These are phyloP conservation scores for Linnemannia elongata DNA, from an alignment of 192 early-diverging fungal genomes.

Conservation along the genomic window DNA sequence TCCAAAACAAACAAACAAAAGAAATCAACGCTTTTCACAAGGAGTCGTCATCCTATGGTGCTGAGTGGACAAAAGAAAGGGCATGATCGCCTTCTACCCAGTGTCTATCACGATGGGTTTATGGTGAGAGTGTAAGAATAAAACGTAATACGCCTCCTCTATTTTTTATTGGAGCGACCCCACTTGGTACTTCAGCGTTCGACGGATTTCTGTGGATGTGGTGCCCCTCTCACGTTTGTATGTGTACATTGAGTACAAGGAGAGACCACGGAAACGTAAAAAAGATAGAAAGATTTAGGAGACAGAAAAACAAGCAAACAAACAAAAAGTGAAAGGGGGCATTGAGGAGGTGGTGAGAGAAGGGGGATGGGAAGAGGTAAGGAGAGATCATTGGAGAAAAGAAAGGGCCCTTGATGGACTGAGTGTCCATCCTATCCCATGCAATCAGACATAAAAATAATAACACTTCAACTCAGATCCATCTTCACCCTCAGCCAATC, in stretches of 20 bases:
- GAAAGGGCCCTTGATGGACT: conserved; percentile 26
- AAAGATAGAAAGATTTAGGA: conserved; percentile 17
- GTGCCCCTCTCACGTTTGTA: not conserved
- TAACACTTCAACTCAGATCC: not conserved
- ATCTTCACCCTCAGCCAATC: not conserved
- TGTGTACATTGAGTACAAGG: not conserved
- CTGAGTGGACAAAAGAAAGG: not conserved
- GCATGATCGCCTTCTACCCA: not conserved
- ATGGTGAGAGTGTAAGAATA: conserved; percentile 4
- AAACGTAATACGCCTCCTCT: conserved; percentile 31
- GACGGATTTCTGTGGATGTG: not conserved
- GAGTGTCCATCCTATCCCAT: conserved; percentile 33
- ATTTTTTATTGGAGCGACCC: not conserved
- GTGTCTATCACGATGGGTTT: conserved; percentile 26
- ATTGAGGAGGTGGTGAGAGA: not conserved
- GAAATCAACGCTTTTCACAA: not conserved
- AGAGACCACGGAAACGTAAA: not conserved
- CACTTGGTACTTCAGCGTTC: not conserved
- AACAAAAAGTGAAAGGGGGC: not conserved
- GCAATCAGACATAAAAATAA: not conserved
- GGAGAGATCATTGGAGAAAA: not conserved
- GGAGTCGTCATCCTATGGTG: not conserved
- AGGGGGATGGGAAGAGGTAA: not conserved
- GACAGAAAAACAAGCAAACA: conserved; percentile 10
- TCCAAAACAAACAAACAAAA: conserved; percentile 1